Percentiles rank a stretch among this genome's conserved stretches.
These are phyloP conservation scores for Samsoniella hepiali DNA, from an alignment of 2,329 filamentous ascomycete genomes.

Conservation along the genomic window DNA sequence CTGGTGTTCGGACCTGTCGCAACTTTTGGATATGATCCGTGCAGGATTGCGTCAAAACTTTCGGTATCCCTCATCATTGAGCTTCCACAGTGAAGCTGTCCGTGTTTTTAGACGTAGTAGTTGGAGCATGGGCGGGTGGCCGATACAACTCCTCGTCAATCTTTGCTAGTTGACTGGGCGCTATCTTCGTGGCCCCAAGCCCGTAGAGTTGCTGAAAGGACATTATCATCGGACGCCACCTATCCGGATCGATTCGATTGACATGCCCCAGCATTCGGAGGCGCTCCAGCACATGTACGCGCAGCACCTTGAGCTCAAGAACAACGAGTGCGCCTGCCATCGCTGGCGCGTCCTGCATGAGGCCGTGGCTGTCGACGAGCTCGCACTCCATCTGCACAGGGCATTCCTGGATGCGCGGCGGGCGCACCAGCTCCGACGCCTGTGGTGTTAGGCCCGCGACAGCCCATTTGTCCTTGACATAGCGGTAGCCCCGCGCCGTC, in stretches of 20 bases:
- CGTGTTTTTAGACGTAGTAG: too few species aligned
- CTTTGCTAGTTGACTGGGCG: slow-evolving; percentile 23
- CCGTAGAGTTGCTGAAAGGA: slow-evolving; percentile 43
- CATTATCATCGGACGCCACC: slow-evolving; percentile 44
- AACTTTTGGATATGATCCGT: too few species aligned
- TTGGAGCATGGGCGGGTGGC: slow-evolving; percentile 20
- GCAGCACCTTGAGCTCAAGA: slow-evolving; percentile 37
- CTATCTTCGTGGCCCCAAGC: slow-evolving; percentile 28
- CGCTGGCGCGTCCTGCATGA: slow-evolving; percentile 33
- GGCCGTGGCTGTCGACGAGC: slow-evolving; percentile 30
- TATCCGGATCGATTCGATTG: slow-evolving; percentile 41
- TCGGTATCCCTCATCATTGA: too few species aligned
- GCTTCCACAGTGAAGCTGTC: too few species aligned
- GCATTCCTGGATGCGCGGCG: slow-evolving; percentile 37
- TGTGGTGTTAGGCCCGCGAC: slow-evolving; percentile 33
- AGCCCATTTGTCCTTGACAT: slow-evolving; percentile 39
- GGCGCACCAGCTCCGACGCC: slow-evolving; percentile 32
- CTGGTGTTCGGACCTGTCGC: too few species aligned
- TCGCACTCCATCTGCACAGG: slow-evolving; percentile 43
- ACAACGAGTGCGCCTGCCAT: slow-evolving; percentile 29
- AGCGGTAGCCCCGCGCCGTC: slow-evolving; percentile 30
- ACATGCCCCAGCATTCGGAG: slow-evolving; percentile 35
- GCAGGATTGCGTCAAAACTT: too few species aligned
- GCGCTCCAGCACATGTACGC: slow-evolving; percentile 32
- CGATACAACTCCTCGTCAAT: slow-evolving; percentile 33